These are phyloP conservation scores for Trichoderma gamsii DNA, from an alignment of 495 filamentous ascomycete genomes.

Conservation along the genomic window DNA sequence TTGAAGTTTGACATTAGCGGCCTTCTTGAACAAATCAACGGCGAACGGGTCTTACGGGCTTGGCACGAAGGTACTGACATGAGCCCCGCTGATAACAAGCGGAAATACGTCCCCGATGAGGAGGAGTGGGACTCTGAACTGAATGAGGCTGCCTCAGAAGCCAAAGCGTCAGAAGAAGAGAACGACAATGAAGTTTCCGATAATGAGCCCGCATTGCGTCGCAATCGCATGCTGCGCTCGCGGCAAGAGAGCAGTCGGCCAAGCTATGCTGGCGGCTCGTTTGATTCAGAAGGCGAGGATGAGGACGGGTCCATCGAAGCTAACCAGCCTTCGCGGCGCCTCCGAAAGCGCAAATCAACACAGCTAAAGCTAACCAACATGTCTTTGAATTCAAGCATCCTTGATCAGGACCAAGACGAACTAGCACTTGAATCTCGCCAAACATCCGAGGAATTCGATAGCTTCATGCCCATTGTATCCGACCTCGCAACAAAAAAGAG, in stretches of 20 bases:
- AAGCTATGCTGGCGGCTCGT: constrained; percentile 13
- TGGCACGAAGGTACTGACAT: not conserved
- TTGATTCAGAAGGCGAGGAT: constrained; percentile 17
- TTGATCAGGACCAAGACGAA: constrained; percentile 39
- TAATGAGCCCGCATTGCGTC: not conserved
- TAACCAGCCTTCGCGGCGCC: constrained; percentile 1
- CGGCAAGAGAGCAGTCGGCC: constrained; percentile 5
- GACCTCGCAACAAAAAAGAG: constrained; percentile 26
- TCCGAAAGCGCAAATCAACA: constrained; percentile 17
- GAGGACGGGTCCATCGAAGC: constrained; percentile 4
- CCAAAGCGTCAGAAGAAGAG: not conserved
- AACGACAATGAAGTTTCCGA: not conserved
- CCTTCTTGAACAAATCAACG: not conserved
- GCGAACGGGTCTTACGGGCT: not conserved
- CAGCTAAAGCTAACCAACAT: constrained; percentile 15
- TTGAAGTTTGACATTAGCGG: not conserved
- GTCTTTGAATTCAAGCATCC: constrained; percentile 11
- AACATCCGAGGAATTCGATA: constrained; percentile 27
- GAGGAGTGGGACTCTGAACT: constrained; percentile 7
- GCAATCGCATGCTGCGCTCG: constrained; percentile 1
- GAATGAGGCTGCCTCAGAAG: not conserved
- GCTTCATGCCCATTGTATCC: constrained; percentile 34
- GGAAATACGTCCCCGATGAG: constrained; percentile 2
- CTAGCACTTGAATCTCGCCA: constrained; percentile 29
- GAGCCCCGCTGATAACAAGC: not conserved